Evolutionary conservation across 2,329 filamentous ascomycete species (phyloP).

Genomic region (Teratosphaeria viscida): DNA sequence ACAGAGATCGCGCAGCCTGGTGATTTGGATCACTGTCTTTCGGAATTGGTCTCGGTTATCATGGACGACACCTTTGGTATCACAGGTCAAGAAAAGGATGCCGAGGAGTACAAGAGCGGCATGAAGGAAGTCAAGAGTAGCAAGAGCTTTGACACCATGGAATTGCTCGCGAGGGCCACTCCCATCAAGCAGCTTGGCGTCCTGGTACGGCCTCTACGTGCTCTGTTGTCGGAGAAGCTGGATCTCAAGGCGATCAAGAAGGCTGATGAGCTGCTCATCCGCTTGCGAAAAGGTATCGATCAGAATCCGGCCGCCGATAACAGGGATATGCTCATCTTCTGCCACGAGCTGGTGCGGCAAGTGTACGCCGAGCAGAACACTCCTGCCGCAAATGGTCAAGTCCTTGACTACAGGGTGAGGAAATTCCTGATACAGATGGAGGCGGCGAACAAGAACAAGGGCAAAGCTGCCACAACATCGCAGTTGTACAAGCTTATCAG

Average conservation of each 20-base stretch:
- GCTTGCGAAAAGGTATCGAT: slow-evolving; percentile 72
- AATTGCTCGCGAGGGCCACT: slow-evolving; percentile 73
- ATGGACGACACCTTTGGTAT: slow-evolving; percentile 97
- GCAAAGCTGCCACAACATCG: slow-evolving; percentile 56
- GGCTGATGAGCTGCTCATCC: slow-evolving; percentile 76
- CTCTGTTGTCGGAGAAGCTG: slow-evolving; percentile 72
- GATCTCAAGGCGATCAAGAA: slow-evolving; percentile 76
- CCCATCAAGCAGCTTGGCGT: slow-evolving; percentile 64
- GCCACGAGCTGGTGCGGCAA: slow-evolving; percentile 85
- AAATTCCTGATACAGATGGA: slow-evolving; percentile 71
- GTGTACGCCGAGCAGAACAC: slow-evolving; percentile 48
- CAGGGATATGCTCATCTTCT: slow-evolving; percentile 81
- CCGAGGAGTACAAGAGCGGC: slow-evolving; percentile 84
- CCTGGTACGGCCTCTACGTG: slow-evolving; percentile 67
- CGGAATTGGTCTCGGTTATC: slow-evolving; percentile 67
- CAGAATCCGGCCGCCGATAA: slow-evolving; percentile 70
- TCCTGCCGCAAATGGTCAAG: slow-evolving; percentile 17
- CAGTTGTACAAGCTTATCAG: slow-evolving; percentile 79
- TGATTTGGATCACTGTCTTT: slow-evolving; percentile 79
- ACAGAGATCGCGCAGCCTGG: slow-evolving; percentile 66
- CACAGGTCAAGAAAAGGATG: slow-evolving; percentile 90
- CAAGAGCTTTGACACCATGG: slow-evolving; percentile 97
- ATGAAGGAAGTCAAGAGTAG: slow-evolving; percentile 98
- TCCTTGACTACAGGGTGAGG: slow-evolving; percentile 47
- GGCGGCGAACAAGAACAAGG: slow-evolving; percentile 63